Percentiles rank a stretch among this genome's conserved stretches.
Conservation (phyloP, 2,329 filamentous ascomycete species). For the Neonectria ditissima region DNA sequence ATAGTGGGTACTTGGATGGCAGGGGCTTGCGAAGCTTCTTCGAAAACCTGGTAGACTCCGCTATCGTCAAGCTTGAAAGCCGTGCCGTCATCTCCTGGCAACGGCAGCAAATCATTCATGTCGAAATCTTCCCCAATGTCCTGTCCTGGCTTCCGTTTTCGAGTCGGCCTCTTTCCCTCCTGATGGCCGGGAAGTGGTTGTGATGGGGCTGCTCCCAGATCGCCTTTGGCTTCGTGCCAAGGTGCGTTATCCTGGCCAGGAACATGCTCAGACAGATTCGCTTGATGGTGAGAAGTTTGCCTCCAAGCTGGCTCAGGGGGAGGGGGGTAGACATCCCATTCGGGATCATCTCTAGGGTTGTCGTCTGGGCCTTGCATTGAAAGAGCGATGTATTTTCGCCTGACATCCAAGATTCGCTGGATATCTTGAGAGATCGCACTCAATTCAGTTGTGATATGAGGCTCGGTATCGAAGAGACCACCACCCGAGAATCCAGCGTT, state of each 20-base stretch:
- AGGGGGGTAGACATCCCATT: slow-evolving; percentile 90
- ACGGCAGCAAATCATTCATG: slow-evolving; percentile 79
- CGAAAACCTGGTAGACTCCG: slow-evolving; percentile 93
- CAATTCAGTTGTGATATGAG: slow-evolving; percentile 85
- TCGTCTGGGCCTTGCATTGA: slow-evolving; percentile 85
- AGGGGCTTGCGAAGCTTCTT: slow-evolving; percentile 71
- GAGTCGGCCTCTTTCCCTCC: slow-evolving; percentile 60
- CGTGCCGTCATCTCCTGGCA: slow-evolving; percentile 78
- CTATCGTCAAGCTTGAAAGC: slow-evolving; percentile 83
- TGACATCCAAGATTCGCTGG: slow-evolving; percentile 86
- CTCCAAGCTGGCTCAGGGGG: slow-evolving; percentile 91
- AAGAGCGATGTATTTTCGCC: slow-evolving; percentile 88
- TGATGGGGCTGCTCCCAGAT: slow-evolving; percentile 15
- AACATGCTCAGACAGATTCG: slow-evolving; percentile 30
- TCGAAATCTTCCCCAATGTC: slow-evolving; percentile 94
- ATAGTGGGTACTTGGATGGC: slow-evolving; percentile 89
- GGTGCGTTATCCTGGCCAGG: slow-evolving; percentile 36
- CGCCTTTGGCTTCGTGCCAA: slow-evolving; percentile 27
- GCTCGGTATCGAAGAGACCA: slow-evolving; percentile 75
- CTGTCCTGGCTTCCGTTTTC: slow-evolving; percentile 84
- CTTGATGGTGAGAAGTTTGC: slow-evolving; percentile 43
- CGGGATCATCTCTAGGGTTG: slow-evolving; percentile 86
- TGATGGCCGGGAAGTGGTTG: slow-evolving; percentile 38
- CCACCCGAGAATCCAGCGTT: slow-evolving; percentile 53
- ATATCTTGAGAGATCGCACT: slow-evolving; percentile 90